These are phyloP conservation scores for Cucumis melo DNA, from an alignment of 306 rosid species.

Conservation along the genomic window DNA sequence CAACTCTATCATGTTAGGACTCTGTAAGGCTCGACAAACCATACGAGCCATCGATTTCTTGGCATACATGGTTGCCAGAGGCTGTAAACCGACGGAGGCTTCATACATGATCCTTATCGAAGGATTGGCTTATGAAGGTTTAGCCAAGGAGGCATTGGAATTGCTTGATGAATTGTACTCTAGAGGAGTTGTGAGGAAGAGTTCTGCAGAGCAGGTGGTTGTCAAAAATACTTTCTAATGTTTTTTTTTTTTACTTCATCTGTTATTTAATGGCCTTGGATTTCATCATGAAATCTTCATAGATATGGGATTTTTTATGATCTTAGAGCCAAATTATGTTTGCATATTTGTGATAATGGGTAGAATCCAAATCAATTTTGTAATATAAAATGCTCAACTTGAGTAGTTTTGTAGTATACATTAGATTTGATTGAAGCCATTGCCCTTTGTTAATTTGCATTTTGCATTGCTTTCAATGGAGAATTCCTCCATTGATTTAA, in stretches of 20 bases:
- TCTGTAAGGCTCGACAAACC: slow-evolving; percentile 64
- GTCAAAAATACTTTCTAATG: slow-evolving; percentile 28
- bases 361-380: background rate
- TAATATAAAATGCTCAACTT: background rate
- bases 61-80: slow-evolving; percentile 52
- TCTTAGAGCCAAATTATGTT: background rate
- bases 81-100: slow-evolving; percentile 78
- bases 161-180: slow-evolving; percentile 48
- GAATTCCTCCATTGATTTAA: background rate
- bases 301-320: background rate
- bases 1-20: slow-evolving; percentile 78
- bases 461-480: background rate
- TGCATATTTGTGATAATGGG: background rate
- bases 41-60: slow-evolving; percentile 74
- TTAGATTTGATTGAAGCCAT: background rate
- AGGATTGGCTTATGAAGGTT: slow-evolving; percentile 85
- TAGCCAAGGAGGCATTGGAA: slow-evolving; percentile 72
- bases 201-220: slow-evolving; percentile 56
- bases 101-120: slow-evolving; percentile 82
- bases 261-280: background rate
- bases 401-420: background rate
- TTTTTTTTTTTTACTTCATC: background rate
- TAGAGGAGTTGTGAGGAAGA: slow-evolving; percentile 70
- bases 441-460: background rate
- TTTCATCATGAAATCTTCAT: background rate